These are phyloP conservation scores for Oehlia diaphana DNA, from an alignment of 192 early-diverging fungal species.

Conservation along the genomic window DNA sequence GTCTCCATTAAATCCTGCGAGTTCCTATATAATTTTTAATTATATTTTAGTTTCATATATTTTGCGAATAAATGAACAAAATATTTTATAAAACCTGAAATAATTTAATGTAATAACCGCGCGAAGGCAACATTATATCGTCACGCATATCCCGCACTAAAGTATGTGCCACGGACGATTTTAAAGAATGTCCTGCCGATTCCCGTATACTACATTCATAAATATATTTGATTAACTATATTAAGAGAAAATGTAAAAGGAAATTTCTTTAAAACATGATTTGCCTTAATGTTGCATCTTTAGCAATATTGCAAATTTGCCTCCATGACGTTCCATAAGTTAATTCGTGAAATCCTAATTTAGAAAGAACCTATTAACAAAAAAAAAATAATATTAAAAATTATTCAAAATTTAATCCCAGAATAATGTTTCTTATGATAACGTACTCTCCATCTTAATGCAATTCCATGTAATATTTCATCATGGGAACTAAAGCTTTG, in stretches of 20 bases:
- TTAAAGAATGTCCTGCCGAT: slow-evolving; percentile 82
- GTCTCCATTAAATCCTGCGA: slow-evolving; percentile 86
- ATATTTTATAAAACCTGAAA: slow-evolving; percentile 30
- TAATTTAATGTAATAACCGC: slow-evolving; percentile 56
- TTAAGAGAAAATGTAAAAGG: not conserved
- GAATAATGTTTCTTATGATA: not conserved
- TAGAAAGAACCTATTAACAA: slow-evolving; percentile 44
- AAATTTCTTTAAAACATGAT: slow-evolving; percentile 12
- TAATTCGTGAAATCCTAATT: slow-evolving; percentile 64
- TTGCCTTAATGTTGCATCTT: slow-evolving; percentile 62
- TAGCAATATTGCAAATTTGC: slow-evolving; percentile 59
- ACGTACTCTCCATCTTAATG: slow-evolving; percentile 57
- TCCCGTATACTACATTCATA: slow-evolving; percentile 58
- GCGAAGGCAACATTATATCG: slow-evolving; percentile 72
- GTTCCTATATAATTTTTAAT: slow-evolving; percentile 44
- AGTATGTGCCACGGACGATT: slow-evolving; percentile 72
- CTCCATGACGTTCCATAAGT: slow-evolving; percentile 79
- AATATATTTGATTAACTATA: slow-evolving; percentile 12
- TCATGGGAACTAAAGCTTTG: slow-evolving; percentile 72
- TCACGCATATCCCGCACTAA: slow-evolving; percentile 75
- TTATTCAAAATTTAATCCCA: not conserved
- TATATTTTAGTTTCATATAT: not conserved
- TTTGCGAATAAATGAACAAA: not conserved
- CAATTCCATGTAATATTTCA: slow-evolving; percentile 64
- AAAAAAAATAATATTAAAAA: not conserved